These are phyloP conservation scores for Nicotiana paniculata DNA, from an alignment of 257 asterid genomes.

Conservation along the genomic window DNA sequence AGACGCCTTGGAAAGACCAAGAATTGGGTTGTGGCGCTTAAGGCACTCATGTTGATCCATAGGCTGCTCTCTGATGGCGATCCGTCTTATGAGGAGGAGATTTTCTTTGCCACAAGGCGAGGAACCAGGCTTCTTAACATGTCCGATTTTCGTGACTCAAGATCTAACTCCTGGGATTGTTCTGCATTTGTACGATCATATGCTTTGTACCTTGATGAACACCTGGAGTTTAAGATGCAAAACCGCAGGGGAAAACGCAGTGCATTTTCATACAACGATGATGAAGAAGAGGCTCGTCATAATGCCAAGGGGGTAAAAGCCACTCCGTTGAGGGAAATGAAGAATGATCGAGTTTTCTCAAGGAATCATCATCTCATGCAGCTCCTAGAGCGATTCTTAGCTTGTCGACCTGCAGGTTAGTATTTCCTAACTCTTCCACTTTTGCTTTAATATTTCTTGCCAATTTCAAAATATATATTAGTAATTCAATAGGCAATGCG, in stretches of 20 bases:
- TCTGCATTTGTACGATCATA: constrained; percentile 81
- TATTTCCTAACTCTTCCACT: neutral
- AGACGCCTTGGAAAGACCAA: constrained; percentile 80
- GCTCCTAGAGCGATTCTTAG: constrained; percentile 56
- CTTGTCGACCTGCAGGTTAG: constrained; percentile 80
- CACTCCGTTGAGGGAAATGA: constrained; percentile 44
- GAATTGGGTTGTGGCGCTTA: constrained; percentile 90
- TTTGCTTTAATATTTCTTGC: neutral
- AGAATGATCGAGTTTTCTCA: constrained; percentile 32
- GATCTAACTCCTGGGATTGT: constrained; percentile 71
- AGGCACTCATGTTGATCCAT: constrained; percentile 72
- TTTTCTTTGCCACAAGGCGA: constrained; percentile 76
- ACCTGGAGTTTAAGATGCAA: constrained; percentile 72
- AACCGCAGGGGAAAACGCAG: constrained; percentile 50
- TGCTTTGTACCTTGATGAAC: constrained; percentile 71
- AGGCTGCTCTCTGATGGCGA: constrained; percentile 79
- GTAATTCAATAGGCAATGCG: neutral
- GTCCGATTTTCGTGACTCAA: constrained; percentile 75
- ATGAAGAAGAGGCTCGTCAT: constrained; percentile 30
- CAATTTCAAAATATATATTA: neutral
- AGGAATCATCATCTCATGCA: constrained; percentile 53
- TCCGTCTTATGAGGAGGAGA: constrained; percentile 68
- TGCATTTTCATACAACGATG: constrained; percentile 28
- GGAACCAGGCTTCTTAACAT: constrained; percentile 93
- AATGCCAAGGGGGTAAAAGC: constrained; percentile 12